Conservation (phyloP, 768 basidiomycete genomes). For the Russula foetens region DNA sequence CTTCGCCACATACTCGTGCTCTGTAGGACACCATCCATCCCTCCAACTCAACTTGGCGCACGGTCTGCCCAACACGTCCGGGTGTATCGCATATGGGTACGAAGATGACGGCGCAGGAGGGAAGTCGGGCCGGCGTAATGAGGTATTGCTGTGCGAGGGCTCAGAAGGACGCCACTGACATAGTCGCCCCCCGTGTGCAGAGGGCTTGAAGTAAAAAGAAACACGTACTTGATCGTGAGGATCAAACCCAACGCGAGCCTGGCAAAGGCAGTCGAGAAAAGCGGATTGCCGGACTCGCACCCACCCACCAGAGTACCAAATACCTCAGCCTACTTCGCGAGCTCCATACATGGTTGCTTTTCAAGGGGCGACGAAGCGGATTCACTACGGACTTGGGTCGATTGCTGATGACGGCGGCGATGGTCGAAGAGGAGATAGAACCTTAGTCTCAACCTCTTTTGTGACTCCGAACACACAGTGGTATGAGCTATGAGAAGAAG, state of each 20-base stretch:
- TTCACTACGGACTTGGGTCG: neutral
- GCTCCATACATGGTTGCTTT: conserved; percentile 8
- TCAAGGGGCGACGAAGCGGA: neutral
- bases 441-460: too few relatives aligned
- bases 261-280: conserved; percentile 79
- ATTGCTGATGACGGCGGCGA: neutral
- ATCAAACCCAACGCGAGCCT: conserved; percentile 58
- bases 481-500: too few relatives aligned
- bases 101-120: conserved; percentile 25
- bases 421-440: too few relatives aligned
- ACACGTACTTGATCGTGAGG: conserved; percentile 42
- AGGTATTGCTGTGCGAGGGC: conserved; percentile 16
- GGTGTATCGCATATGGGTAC: conserved; percentile 22
- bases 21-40: conserved; percentile 32
- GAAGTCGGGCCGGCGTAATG: conserved; percentile 25
- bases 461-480: too few relatives aligned
- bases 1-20: conserved; percentile 39
- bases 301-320: conserved; percentile 35
- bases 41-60: conserved; percentile 30
- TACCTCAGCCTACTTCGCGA: conserved; percentile 10
- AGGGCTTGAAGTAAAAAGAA: too few relatives aligned
- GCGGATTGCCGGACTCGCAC: conserved; percentile 60
- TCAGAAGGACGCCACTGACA: neutral
- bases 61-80: conserved; percentile 17
- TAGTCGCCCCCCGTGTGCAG: too few relatives aligned